Base-by-base conservation (phyloP, 2,329 filamentous ascomycete species). In the Aspergillus melleus region DNA sequence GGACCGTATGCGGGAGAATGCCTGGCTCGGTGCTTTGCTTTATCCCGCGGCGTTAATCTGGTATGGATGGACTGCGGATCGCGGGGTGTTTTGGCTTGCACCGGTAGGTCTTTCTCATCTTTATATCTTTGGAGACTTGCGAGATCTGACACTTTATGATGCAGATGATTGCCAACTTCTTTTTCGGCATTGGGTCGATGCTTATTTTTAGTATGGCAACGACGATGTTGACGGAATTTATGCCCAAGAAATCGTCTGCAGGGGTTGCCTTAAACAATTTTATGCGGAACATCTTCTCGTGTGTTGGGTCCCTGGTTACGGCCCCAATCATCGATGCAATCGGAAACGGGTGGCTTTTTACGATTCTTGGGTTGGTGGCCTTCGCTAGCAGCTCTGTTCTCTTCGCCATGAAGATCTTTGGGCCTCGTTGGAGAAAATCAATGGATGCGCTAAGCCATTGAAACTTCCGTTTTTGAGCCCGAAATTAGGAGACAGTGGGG, bases 211-310 rank as follows among this genome's bases (percentile, higher is more conserved):
- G 86, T 52, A 83, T 86, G 66, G 82, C 86, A 0, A 92, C 90
- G 0, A 95, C 91, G 0, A 92, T 95, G 89, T 79, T 95, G 65
- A 94, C 91, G 0, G 91, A 95, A 70, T 92, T 94, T 70, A 88
- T 94, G 81, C 90, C 90, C 14, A 83, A 85, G 47, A 82, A 84
- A 63, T 88, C 88, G 53, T 90, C 87, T 4, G 85, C 85, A 11
- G 90, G 90, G 1, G 89, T 94, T 3, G 91, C 91, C 0, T 80
- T 93, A 49, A 93, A 94, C 74, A 94, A 94, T 71, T 91, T 94
- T 68, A 81, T 91, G 54, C 81, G 91, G 52, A 95, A 94, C 67
- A 90, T 92, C 44, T 88, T 92, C 67, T 87, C 85, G 53, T 92
- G 89, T 62, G 81, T 91, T 1, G 90, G 89, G 10, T 84, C 84